Evolutionary conservation across 148 eudicot species (phyloP), one percentile per base, ranked within the genome.

Genomic region (Camellia sinensis): DNA sequence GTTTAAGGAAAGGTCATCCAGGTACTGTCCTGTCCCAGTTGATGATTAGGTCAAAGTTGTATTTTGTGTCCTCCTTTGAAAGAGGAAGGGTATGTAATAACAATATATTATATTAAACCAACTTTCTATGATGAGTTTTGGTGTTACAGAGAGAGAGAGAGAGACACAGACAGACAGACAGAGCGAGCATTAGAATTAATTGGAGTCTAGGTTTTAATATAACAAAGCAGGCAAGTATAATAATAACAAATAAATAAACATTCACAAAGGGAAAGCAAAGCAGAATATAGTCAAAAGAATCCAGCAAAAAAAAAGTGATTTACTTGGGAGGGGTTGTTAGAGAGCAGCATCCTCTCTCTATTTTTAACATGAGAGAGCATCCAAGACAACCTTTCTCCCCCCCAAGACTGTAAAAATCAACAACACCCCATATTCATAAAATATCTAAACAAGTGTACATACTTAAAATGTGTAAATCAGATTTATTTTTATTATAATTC

Each of bases 351-450:
- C 59, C 56, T 41, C 21, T 22, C 59, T 53, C n/a, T 3, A 3
- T 63, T 19, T 29, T 29, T 29, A 29, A 29, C 1, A 29, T 29
- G 52, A 48, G 67, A 72, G 84, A 82, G 82, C 53, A 74, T 82
- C 84, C 82, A 79, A 79, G 73, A 69, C 77, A 19, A 62, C 75
- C 73, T 79, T 84, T 84, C 78, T 67, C n/a, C 40, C 53, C 69
- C 66, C 44, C 2, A 17, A 70, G 11, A 46, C 10, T 2, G 5
- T 45, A n/a, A n/a, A n/a, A n/a, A n/a, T n/a, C n/a, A n/a, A n/a
- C n/a, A n/a, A n/a, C n/a, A n/a, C n/a, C n/a, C n/a, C n/a, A n/a
- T n/a, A n/a, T n/a, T n/a, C n/a, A n/a, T n/a, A 44, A 12, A 70
- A 1, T 29, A 7, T n/a, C 5, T 14, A 5, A 5, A 61, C 65